A percentile compares a stretch with the other conserved stretches of the same genome.
Evolutionary conservation across 805 yeast genomes (phyloP).

Genomic region (Ogataea nitratoaversa): DNA sequence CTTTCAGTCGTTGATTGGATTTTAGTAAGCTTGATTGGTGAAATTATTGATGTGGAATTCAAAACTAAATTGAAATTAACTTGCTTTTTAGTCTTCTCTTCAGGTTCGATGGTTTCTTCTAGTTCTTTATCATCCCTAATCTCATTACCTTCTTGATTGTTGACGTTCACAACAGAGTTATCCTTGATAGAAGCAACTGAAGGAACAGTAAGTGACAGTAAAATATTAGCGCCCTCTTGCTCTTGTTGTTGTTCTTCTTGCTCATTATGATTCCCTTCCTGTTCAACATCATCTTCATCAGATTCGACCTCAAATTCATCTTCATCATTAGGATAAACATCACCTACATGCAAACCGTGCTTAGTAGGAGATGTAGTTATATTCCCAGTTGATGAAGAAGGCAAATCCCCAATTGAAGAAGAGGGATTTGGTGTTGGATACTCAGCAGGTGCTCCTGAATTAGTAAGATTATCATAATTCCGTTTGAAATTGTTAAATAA

Average conservation of each 20-base stretch:
- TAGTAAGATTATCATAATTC: background rate
- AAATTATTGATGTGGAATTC: constrained; percentile 33
- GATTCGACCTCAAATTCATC: background rate
- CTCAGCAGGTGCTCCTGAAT: constrained; percentile 13
- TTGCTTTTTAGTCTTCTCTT: background rate
- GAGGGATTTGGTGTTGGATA: constrained; percentile 78
- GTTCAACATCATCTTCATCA: background rate
- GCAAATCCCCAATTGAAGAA: constrained; percentile 39
- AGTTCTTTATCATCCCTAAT: background rate
- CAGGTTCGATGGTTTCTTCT: background rate
- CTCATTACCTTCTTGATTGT: background rate
- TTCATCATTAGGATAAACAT: background rate
- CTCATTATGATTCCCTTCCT: no score
- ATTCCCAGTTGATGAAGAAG: constrained; percentile 13
- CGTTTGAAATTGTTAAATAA: no score
- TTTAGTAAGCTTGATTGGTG: no score
- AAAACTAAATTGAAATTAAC: constrained; percentile 12
- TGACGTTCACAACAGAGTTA: background rate
- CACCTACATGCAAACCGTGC: no score
- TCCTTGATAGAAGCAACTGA: no score
- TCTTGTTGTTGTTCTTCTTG: no score
- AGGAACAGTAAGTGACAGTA: no score
- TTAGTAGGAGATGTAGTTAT: constrained; percentile 1
- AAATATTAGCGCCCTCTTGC: no score
- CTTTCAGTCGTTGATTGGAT: no score